Percentiles rank a stretch among this genome's conserved stretches.
Evolutionary conservation across 306 rosid genomes (phyloP).

Genomic region (Dalbergia cultrata): DNA sequence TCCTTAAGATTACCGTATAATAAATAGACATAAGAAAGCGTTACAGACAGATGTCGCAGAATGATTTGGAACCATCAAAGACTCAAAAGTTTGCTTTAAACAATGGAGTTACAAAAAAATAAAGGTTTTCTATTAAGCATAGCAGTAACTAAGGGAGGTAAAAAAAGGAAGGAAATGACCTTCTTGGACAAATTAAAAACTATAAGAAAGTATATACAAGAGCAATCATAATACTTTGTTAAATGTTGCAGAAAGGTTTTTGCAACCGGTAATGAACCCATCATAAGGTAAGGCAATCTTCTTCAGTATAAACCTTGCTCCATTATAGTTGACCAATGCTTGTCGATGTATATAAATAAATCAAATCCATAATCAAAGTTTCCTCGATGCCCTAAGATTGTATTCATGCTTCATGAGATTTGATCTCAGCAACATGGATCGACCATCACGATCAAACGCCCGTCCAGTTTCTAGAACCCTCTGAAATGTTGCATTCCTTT

Average conservation of each 20-base stretch:
- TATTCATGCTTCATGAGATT: constrained; percentile 90
- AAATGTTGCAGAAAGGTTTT: constrained; percentile 50
- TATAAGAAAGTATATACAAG: constrained; percentile 61
- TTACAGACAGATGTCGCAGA: background rate
- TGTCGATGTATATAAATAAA: constrained; percentile 12
- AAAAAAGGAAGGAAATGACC: background rate
- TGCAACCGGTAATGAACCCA: constrained; percentile 45
- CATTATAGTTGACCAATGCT: constrained; percentile 28
- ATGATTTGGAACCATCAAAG: constrained; percentile 8
- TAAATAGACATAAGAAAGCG: background rate
- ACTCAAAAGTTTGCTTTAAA: background rate
- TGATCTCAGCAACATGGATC: constrained; percentile 89
- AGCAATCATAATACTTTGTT: constrained; percentile 38
- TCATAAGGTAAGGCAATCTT: constrained; percentile 38
- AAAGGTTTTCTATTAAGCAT: background rate
- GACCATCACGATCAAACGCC: constrained; percentile 85
- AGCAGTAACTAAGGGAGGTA: background rate
- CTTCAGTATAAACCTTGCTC: constrained; percentile 36
- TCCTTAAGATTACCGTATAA: background rate
- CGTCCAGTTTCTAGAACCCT: constrained; percentile 87
- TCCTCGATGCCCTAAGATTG: constrained; percentile 72
- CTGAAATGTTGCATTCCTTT: constrained; percentile 95
- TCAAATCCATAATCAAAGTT: constrained; percentile 59
- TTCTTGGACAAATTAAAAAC: constrained; percentile 42
- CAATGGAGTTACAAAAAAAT: background rate